These are phyloP conservation scores for Prunus kanzakura DNA, from an alignment of 306 rosid species.

Conservation along the genomic window DNA sequence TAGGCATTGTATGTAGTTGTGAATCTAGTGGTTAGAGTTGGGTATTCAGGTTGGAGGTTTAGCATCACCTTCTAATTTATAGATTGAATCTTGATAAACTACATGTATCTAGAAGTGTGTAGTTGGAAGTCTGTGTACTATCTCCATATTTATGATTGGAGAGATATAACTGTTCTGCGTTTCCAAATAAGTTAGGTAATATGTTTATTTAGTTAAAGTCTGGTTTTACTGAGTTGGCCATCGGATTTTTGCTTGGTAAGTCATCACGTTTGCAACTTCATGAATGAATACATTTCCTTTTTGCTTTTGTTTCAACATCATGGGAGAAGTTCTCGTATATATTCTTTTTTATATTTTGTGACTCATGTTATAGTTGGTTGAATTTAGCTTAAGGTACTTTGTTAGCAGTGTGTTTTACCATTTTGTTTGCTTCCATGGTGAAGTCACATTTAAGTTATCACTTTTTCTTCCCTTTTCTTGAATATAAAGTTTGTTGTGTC, in stretches of 20 bases:
- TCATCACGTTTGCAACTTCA: too few species aligned
- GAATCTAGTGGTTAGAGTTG: too few species aligned
- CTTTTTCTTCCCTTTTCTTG: not conserved
- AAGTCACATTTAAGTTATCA: not conserved
- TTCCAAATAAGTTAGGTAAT: too few species aligned
- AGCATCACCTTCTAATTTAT: too few species aligned
- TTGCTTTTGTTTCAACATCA: not conserved
- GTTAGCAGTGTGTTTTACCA: not conserved
- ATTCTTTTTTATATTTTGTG: not conserved
- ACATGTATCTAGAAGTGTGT: not conserved
- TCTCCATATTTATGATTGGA: too few species aligned
- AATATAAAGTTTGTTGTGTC: not conserved
- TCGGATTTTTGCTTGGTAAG: too few species aligned
- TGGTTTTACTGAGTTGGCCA: too few species aligned
- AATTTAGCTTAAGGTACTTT: not conserved
- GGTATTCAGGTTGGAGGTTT: not conserved
- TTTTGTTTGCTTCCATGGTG: not conserved
- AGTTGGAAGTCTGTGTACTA: not conserved
- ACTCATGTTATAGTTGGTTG: not conserved
- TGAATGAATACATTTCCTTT: too few species aligned
- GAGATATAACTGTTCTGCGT: too few species aligned
- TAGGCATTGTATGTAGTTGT: too few species aligned
- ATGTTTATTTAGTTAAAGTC: too few species aligned
- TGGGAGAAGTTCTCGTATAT: not conserved
- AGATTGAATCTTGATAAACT: not conserved